These are phyloP conservation scores for Cyberlindnera maclurae DNA, from an alignment of 805 yeast species.

Conservation along the genomic window DNA sequence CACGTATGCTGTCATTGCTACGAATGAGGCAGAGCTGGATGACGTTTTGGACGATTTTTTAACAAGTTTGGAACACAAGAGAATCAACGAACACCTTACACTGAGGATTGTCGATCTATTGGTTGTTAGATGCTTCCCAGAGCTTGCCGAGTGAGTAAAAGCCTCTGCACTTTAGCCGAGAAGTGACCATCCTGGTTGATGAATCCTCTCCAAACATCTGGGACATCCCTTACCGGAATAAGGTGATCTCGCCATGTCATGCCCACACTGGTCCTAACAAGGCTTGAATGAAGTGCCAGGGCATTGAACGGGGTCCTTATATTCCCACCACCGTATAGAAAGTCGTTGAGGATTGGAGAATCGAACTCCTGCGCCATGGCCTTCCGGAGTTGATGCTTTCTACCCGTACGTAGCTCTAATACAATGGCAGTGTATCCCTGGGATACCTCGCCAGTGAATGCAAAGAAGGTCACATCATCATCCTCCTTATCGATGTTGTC, in stretches of 20 bases:
- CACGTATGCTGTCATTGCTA: constrained; percentile 16
- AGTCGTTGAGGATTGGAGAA: constrained; percentile 27
- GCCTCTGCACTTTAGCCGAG: constrained; percentile 13
- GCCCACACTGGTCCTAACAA: constrained; percentile 28
- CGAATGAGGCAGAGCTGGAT: constrained; percentile 18
- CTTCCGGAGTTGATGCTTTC: constrained; percentile 31
- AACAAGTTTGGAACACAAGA: constrained; percentile 28
- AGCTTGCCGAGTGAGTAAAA: constrained; percentile 18
- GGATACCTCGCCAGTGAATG: constrained; percentile 3
- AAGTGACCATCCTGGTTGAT: constrained; percentile 23
- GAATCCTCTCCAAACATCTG: constrained; percentile 24
- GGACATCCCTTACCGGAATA: constrained; percentile 14
- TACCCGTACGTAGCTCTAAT: constrained; percentile 31
- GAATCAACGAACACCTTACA: constrained; percentile 37
- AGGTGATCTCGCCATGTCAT: not conserved
- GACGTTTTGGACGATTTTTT: constrained; percentile 26
- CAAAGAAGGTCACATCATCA: constrained; percentile 11
- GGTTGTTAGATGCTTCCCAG: constrained; percentile 34
- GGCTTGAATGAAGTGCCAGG: constrained; percentile 34
- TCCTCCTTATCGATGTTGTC: constrained; percentile 1
- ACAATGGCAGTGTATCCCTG: constrained; percentile 19
- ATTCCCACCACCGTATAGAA: constrained; percentile 18
- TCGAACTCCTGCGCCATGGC: constrained; percentile 2
- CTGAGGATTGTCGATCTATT: constrained; percentile 36
- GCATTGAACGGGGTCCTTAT: constrained; percentile 2